Evolutionary conservation across 441 rosid genomes (phyloP).

Genomic region (Eutrema salsugineum): DNA sequence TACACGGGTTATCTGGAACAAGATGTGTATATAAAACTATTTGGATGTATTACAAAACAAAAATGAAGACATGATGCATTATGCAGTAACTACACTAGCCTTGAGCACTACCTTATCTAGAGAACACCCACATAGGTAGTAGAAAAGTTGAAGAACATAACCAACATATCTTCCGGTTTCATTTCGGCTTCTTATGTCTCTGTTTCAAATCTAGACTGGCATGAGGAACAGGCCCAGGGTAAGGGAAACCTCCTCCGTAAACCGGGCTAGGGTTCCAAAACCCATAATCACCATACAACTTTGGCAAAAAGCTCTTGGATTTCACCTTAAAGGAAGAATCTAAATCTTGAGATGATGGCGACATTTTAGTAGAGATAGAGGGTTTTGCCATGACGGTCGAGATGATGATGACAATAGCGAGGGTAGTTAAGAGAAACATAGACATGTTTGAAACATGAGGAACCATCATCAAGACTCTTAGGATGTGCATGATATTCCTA

Average conservation of each 20-base stretch:
- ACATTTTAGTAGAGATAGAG: neutral
- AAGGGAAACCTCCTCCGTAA: slow-evolving; percentile 26
- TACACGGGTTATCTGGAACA: neutral
- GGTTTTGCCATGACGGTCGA: neutral
- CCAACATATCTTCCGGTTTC: neutral
- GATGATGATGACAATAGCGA: slow-evolving; percentile 11
- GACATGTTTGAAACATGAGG: slow-evolving; percentile 22
- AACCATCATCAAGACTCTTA: slow-evolving; percentile 10
- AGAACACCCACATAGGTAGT: neutral
- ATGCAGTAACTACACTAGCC: slow-evolving; percentile 2
- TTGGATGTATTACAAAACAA: slow-evolving; percentile 2
- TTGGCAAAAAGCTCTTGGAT: slow-evolving; percentile 5
- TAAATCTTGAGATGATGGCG: slow-evolving; percentile 10
- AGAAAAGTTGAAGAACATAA: slow-evolving; percentile 2
- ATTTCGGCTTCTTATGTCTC: slow-evolving; percentile 14
- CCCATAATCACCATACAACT: slow-evolving; percentile 28
- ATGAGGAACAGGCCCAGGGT: slow-evolving; percentile 30
- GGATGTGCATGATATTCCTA: slow-evolving; percentile 22
- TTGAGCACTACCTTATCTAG: slow-evolving; percentile 1
- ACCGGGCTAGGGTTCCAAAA: slow-evolving; percentile 32
- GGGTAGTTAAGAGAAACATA: slow-evolving; percentile 14
- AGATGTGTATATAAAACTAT: neutral
- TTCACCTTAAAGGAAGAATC: neutral
- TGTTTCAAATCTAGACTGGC: neutral
- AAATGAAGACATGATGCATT: slow-evolving; percentile 1